Percentiles rank a stretch among this genome's conserved stretches.
Conservation (phyloP, 345 rosid genomes). For the Litchi chinensis region DNA sequence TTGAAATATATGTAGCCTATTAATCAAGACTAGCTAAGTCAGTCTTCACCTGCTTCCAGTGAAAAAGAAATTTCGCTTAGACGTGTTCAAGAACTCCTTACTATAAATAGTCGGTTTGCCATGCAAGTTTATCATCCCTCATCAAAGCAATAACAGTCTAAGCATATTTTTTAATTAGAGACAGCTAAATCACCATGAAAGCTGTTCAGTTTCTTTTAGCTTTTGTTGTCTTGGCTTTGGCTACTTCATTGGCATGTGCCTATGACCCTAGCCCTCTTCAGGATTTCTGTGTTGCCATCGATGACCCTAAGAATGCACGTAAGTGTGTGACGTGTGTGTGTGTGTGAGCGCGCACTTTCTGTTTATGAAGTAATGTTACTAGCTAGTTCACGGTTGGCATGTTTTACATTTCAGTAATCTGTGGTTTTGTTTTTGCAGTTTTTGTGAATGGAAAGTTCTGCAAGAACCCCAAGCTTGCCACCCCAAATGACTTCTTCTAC, state of each 20-base stretch:
- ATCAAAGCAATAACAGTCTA: background rate
- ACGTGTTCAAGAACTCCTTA: background rate
- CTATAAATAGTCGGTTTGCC: background rate
- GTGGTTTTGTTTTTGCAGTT: constrained; percentile 18
- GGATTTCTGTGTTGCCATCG: constrained; percentile 32
- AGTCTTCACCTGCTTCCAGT: too few relatives aligned
- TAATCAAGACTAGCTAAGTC: too few relatives aligned
- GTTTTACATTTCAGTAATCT: background rate
- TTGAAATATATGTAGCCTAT: too few relatives aligned
- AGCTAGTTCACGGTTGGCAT: background rate
- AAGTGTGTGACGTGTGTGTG: background rate
- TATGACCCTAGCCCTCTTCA: constrained; percentile 31
- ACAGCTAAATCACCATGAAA: constrained; percentile 15
- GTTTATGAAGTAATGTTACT: too few relatives aligned
- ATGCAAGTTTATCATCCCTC: background rate
- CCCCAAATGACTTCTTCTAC: constrained; percentile 27
- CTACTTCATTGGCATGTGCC: constrained; percentile 8
- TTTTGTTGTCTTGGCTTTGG: background rate
- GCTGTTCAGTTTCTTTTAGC: background rate
- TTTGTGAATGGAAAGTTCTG: constrained; percentile 44
- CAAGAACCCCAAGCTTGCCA: constrained; percentile 34
- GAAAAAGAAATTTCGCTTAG: background rate
- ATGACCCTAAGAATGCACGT: constrained; percentile 15
- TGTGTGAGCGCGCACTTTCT: too few relatives aligned
- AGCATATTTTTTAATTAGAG: background rate